Evolutionary conservation across 139 green algal species (phyloP).

Genomic region (Asterochloris erici): DNA sequence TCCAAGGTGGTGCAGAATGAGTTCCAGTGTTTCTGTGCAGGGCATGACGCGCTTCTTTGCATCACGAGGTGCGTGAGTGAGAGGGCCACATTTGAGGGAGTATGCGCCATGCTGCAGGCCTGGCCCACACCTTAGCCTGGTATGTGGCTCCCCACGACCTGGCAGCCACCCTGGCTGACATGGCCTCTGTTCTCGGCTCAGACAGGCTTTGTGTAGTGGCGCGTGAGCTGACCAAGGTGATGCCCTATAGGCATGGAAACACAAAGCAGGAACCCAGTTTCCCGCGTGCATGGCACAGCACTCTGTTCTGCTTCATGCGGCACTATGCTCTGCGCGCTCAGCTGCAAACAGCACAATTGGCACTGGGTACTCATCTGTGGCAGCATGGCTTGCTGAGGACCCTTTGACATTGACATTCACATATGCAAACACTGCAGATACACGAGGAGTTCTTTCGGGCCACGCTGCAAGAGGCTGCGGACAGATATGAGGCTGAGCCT

Average conservation of each 20-base stretch:
- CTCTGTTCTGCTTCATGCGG: not conserved
- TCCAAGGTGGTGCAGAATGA: not conserved
- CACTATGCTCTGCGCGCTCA: not conserved
- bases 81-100: not conserved
- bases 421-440: constrained; percentile 7
- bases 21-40: not conserved
- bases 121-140: constrained; percentile 63
- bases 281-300: not conserved
- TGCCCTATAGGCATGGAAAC: not conserved
- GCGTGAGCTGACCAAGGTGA: constrained; percentile 85
- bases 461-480: constrained; percentile 27
- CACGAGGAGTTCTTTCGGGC: constrained; percentile 81
- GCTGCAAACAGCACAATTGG: not conserved
- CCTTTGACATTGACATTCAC: no score
- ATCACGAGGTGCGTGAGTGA: not conserved
- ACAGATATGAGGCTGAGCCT: constrained; percentile 9
- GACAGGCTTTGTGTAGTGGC: constrained; percentile 63
- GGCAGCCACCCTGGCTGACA: constrained; percentile 53
- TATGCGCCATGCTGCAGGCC: constrained; percentile 5
- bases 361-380: not conserved
- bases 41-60: not conserved
- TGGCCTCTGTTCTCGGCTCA: constrained; percentile 50
- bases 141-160: constrained; percentile 74
- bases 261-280: not conserved
- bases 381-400: not conserved